Evolutionary conservation across 2,329 filamentous ascomycete species (phyloP).

Genomic region (Emmonsiellopsis sp.): DNA sequence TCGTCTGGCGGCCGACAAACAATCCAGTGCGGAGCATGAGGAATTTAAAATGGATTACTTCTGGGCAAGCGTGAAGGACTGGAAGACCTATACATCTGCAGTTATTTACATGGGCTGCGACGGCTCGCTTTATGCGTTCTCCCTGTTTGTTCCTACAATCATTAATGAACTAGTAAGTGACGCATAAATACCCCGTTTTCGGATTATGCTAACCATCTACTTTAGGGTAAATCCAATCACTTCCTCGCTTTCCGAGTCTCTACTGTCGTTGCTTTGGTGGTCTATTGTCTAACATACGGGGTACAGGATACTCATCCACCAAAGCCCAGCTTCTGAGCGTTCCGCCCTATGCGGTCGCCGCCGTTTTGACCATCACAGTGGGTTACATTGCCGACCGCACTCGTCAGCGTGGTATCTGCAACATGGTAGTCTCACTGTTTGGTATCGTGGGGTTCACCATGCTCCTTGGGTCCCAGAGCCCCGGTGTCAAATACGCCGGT

Average conservation of each 20-base stretch:
- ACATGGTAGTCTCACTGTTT: conserved; percentile 60
- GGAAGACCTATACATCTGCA: conserved; percentile 72
- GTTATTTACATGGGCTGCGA: conserved; percentile 67
- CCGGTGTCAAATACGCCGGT: conserved; percentile 70
- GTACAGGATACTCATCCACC: conserved; percentile 48
- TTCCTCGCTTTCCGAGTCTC: no score
- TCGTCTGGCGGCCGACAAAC: conserved; percentile 61
- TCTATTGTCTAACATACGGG: background rate
- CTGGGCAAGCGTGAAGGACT: conserved; percentile 65
- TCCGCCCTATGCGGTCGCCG: conserved; percentile 65
- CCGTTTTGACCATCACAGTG: conserved; percentile 57
- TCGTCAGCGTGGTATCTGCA: conserved; percentile 65
- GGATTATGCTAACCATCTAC: conserved; percentile 4
- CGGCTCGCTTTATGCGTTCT: conserved; percentile 65
- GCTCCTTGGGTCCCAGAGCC: conserved; percentile 55
- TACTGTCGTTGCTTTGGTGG: background rate
- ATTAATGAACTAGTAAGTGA: conserved; percentile 42
- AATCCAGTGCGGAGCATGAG: conserved; percentile 66
- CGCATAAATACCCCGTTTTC: conserved; percentile 2
- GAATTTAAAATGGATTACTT: conserved; percentile 65
- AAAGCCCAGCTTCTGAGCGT: conserved; percentile 64
- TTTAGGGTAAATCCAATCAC: background rate
- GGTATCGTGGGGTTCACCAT: conserved; percentile 72
- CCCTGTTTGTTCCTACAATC: conserved; percentile 71
- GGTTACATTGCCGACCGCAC: conserved; percentile 72